phyloP scores from a whole-genome alignment of 2,329 filamentous ascomycete species.

The Aureobasidium sp. region DNA sequence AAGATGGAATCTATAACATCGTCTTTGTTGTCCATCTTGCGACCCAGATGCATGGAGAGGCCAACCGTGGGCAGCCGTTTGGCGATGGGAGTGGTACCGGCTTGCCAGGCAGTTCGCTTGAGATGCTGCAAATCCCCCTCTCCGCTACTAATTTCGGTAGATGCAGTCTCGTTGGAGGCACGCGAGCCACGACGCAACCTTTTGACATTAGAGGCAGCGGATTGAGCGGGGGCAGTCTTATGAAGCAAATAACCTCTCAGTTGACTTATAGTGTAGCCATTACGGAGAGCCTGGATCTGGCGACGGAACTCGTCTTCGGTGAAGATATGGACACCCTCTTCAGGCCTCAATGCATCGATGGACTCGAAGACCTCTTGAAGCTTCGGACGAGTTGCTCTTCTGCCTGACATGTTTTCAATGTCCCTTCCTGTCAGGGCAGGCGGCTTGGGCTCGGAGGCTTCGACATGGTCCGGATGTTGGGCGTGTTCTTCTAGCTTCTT shows the following conservation, averaged over 20 bases:
- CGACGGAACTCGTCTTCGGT: background rate
- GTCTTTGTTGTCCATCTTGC: constrained; percentile 5
- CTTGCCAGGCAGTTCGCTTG: background rate
- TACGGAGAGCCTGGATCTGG: background rate
- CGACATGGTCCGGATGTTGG: background rate
- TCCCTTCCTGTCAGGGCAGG: background rate
- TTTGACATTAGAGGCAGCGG: background rate
- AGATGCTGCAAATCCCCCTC: background rate
- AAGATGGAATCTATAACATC: background rate
- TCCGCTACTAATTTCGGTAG: background rate
- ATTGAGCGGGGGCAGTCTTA: background rate
- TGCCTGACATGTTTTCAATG: constrained; percentile 2
- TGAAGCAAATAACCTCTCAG: background rate
- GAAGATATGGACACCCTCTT: background rate
- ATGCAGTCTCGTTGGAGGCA: background rate
- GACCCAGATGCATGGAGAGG: background rate
- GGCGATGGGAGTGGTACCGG: background rate
- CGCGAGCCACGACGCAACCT: background rate
- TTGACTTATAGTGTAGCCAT: background rate
- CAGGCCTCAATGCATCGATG: background rate
- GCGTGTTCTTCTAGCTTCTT: background rate
- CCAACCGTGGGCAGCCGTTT: background rate
- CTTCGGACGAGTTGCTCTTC: background rate
- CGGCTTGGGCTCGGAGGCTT: background rate
- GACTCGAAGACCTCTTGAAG: constrained; percentile 1